Conservation (phyloP, 2,329 filamentous ascomycete genomes). For the Zopfia rhizophila region DNA sequence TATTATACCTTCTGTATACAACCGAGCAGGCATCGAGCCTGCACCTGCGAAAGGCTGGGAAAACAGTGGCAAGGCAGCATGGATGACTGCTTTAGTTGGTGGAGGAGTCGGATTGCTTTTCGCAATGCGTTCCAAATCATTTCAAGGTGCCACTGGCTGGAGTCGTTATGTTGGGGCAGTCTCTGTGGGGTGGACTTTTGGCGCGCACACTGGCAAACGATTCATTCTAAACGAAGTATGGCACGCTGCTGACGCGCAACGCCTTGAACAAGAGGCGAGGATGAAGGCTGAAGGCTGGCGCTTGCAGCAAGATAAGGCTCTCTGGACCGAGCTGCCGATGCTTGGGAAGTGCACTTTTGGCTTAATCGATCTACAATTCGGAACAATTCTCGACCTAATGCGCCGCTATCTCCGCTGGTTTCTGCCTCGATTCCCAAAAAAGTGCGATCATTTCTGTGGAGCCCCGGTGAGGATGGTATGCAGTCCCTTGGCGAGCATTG, state of each 20-base stretch:
- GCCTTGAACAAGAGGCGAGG: too few relatives aligned
- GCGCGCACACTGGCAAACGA: neutral
- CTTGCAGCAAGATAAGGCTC: too few relatives aligned
- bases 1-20: neutral
- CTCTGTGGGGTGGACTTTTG: constrained; percentile 27
- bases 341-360: too few relatives aligned
- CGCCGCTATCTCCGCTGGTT: too few relatives aligned
- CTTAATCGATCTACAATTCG: too few relatives aligned
- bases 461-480: constrained; percentile 15
- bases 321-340: too few relatives aligned
- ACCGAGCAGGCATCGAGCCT: constrained; percentile 22
- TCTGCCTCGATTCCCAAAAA: too few relatives aligned
- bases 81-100: constrained; percentile 23
- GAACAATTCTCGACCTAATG: too few relatives aligned
- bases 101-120: constrained; percentile 24
- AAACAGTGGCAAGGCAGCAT: constrained; percentile 27
- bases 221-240: neutral
- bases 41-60: constrained; percentile 33
- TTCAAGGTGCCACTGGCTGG: constrained; percentile 29
- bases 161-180: constrained; percentile 28
- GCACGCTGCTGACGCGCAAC: neutral
- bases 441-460: constrained; percentile 29
- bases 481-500: constrained; percentile 25
- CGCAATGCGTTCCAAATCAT: constrained; percentile 26
- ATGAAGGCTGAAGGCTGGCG: too few relatives aligned